These are phyloP conservation scores for Davidsoniella neocaledoniae DNA, from an alignment of 2,329 filamentous ascomycete species.

Conservation along the genomic window DNA sequence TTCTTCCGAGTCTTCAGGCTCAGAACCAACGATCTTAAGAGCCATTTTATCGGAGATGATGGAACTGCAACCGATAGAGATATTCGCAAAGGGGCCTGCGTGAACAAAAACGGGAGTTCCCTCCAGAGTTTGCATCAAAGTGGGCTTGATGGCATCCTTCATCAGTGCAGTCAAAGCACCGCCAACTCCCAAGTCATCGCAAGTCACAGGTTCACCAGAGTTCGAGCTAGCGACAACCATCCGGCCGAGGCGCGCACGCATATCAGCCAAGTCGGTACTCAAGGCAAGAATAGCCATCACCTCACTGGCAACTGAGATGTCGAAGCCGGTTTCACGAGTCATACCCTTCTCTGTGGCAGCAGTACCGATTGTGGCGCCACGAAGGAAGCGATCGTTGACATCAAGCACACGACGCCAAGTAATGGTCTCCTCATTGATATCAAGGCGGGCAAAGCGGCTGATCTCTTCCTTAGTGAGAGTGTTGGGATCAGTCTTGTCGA, in stretches of 20 bases:
- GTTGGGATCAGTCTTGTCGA: constrained; percentile 84
- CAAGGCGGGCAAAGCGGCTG: constrained; percentile 70
- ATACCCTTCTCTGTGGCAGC: constrained; percentile 83
- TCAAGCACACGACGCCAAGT: constrained; percentile 94
- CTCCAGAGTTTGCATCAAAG: constrained; percentile 95
- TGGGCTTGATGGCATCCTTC: constrained; percentile 97
- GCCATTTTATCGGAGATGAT: constrained; percentile 91
- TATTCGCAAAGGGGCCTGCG: constrained; percentile 94
- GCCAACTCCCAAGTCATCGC: constrained; percentile 84
- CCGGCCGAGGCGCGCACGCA: constrained; percentile 81
- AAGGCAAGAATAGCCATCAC: constrained; percentile 97
- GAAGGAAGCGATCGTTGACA: constrained; percentile 89
- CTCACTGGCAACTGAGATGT: constrained; percentile 94
- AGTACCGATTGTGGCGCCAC: constrained; percentile 74
- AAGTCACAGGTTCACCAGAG: constrained; percentile 78
- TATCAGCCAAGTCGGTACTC: constrained; percentile 70
- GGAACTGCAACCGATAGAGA: constrained; percentile 91
- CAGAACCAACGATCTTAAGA: constrained; percentile 86
- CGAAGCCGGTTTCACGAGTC: constrained; percentile 78
- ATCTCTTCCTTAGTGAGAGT: constrained; percentile 86
- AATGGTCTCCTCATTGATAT: constrained; percentile 93
- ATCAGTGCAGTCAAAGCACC: constrained; percentile 88
- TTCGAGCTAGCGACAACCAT: constrained; percentile 91
- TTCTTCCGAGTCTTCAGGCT: constrained; percentile 71
- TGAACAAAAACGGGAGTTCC: constrained; percentile 96